Evolutionary conservation across 805 yeast genomes (phyloP).

Genomic region (Henningerozyma blattae): DNA sequence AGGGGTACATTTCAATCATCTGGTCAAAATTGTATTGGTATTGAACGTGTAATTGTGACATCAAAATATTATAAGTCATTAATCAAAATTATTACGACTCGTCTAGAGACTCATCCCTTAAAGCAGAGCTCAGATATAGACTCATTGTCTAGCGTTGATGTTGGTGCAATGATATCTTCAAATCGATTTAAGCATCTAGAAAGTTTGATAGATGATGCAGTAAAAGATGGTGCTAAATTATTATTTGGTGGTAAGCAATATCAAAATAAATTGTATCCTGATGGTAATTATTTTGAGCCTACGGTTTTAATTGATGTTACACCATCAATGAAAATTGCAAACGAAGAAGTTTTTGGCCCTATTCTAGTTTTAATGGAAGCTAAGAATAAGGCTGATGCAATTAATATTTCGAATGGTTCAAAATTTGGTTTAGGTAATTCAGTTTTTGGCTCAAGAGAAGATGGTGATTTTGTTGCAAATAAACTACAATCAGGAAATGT

Average conservation of each 20-base stretch:
- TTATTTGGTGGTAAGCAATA: slow-evolving; percentile 72
- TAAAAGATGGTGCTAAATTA: slow-evolving; percentile 66
- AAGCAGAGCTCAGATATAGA: slow-evolving; percentile 88
- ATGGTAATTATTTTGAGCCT: slow-evolving; percentile 89
- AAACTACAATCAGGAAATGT: slow-evolving; percentile 75
- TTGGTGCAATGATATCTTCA: slow-evolving; percentile 91
- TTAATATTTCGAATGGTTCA: slow-evolving; percentile 69
- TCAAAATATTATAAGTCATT: slow-evolving; percentile 55
- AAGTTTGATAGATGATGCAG: slow-evolving; percentile 59
- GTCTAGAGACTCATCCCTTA: slow-evolving; percentile 40
- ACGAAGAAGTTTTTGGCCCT: slow-evolving; percentile 92
- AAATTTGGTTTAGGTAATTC: slow-evolving; percentile 89
- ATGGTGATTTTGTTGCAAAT: slow-evolving; percentile 52
- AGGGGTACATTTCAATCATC: slow-evolving; percentile 96
- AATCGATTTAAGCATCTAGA: slow-evolving; percentile 62
- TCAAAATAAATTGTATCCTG: slow-evolving; percentile 85
- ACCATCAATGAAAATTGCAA: slow-evolving; percentile 65
- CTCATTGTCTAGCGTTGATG: slow-evolving; percentile 78
- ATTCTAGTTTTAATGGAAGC: slow-evolving; percentile 73
- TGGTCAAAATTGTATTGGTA: slow-evolving; percentile 97
- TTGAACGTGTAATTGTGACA: slow-evolving; percentile 82
- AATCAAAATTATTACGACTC: slow-evolving; percentile 40
- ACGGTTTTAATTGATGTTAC: slow-evolving; percentile 79
- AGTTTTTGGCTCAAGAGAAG: slow-evolving; percentile 58
- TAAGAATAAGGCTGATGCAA: slow-evolving; percentile 48